Base-by-base conservation (phyloP, 1,284 basidiomycete genomes). In the Moesziomyces parantarcticus region DNA sequence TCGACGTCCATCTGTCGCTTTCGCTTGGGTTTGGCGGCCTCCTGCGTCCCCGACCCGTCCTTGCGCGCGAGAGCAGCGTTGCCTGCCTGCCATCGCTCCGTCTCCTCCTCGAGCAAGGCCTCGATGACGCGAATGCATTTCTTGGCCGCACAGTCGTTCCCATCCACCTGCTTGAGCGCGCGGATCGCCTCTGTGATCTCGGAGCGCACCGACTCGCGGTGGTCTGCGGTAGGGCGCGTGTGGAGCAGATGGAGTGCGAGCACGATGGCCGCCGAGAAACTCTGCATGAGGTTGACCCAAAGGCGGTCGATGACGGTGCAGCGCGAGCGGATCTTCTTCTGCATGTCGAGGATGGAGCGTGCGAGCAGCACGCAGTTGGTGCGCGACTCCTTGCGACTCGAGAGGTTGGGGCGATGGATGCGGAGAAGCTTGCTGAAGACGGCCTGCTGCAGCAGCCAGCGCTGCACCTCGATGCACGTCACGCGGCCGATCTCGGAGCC, bases 221-320 rank as follows among this genome's bases (percentile, higher is more conserved):
- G 69, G 13, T 72, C 63, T 3, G 50, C 49, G 13, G 63, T 57
- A 2, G 77, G 74, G 4, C 68, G 57, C 0, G 76, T 76, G 47
- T 80, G 77, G 13, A 83, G 68, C 34, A 83, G 52, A 53, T 83
- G 80, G 14, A 83, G 68, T 10, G 72, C 75, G n/a, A 83, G 69
- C 20, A 83, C 72, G 14, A 80, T 76, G 21, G 80, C 76, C 0
- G 81, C 81, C 3, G 73, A 74, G 56, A 80, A 80, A 42, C 62
- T 70, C 62, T 79, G 78, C 57, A 72, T 71, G 25, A 81, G 63
- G 48, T 79, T 80, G 50, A 74, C 47, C 63, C 73, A 76, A 25
- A 83, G 75, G n/a, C 75, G 67, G 42, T 81, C 77, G 41, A 77
- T 69, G 34, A 83, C 72, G 18, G 74, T 76, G 48, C 75, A 79